Evolutionary conservation across 768 basidiomycete genomes (phyloP), one percentile per base, ranked within the genome.

Genomic region (Pisolithus tinctorius): DNA sequence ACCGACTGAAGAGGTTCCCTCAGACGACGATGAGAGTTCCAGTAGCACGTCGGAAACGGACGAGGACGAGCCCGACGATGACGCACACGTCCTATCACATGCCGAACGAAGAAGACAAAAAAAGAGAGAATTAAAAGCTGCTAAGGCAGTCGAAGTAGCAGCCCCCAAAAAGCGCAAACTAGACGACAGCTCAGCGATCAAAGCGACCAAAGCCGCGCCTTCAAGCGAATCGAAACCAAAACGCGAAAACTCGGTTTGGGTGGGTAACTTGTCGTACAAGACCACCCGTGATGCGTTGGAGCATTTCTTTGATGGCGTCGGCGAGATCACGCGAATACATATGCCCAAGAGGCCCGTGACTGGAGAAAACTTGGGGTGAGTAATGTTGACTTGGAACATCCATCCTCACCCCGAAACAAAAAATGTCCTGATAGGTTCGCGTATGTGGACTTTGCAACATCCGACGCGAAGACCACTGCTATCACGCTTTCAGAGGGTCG

Each of bases 191-290:
- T 47, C 55, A 6, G 41, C 45, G 30, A 42, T 20, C 40, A 49
- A 40, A 5, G 4, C 40, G 17, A 45, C 38, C 11, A 62, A 54
- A 49, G 11, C 20, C 27, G 20, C 20, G 8, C 45, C 52, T 39
- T 25, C 53, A 37, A 48, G 34, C 47, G 54, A 58, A 55, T 61
- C 50, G 58, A 55, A 62, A 44, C 63, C 65, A 13, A 84, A 83
- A 66, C 81, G 86, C 25, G 82, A 89, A 67, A 83, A 94, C 64
- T 94, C 91, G 4, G 76, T 97, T 44, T 98, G 95, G 95, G 88
- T 97, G 29, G 95, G 95, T 39, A 98, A 98, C 69, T 64, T 98
- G 65, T 78, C 88, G 6, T 98, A 87, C 77, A 88, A 86, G 69
- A 97, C 95, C 47, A 88, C 86, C 0, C 72, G 77, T 51, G 81